Conservation (phyloP, 2,329 filamentous ascomycete genomes). For the Macrophomina tecta region DNA sequence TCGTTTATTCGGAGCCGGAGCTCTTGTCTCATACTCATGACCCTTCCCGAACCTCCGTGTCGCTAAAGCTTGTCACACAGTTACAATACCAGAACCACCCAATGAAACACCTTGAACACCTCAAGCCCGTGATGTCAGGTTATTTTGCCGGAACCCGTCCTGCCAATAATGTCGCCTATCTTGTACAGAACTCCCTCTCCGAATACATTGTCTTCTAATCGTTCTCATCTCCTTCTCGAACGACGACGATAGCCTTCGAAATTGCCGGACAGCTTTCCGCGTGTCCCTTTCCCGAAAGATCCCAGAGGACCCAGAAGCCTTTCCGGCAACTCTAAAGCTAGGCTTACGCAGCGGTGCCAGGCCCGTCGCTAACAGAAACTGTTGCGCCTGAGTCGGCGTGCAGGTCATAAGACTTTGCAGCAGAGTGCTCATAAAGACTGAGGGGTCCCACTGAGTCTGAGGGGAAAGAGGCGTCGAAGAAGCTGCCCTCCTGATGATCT, state of each 20-base stretch:
- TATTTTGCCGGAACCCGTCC: slow-evolving; percentile 15
- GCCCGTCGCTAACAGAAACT: slow-evolving; percentile 54
- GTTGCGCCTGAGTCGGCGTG: slow-evolving; percentile 55
- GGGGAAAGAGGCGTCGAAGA: slow-evolving; percentile 43
- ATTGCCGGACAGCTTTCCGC: slow-evolving; percentile 24
- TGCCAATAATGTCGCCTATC: slow-evolving; percentile 19
- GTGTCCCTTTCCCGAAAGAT: slow-evolving; percentile 19
- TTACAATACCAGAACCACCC: slow-evolving; percentile 19
- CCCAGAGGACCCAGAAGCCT: slow-evolving; percentile 24
- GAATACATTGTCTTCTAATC: slow-evolving; percentile 15
- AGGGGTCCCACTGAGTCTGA: slow-evolving; percentile 38
- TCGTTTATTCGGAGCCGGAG: slow-evolving; percentile 15
- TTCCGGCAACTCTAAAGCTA: slow-evolving; percentile 33
- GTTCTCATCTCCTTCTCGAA: slow-evolving; percentile 10
- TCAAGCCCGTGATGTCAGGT: slow-evolving; percentile 21
- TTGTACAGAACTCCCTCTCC: slow-evolving; percentile 24
- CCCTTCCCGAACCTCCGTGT: slow-evolving; percentile 18
- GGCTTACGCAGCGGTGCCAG: slow-evolving; percentile 50
- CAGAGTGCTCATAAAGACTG: slow-evolving; percentile 46
- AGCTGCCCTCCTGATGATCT: slow-evolving; percentile 43
- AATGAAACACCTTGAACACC: slow-evolving; percentile 15
- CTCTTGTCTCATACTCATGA: slow-evolving; percentile 25
- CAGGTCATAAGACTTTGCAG: slow-evolving; percentile 50
- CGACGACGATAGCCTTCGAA: slow-evolving; percentile 23
- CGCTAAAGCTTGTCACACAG: slow-evolving; percentile 27